Evolutionary conservation across 306 rosid species (phyloP), one percentile per base, ranked within the genome.

Genomic region (Trichosanthes cucumerina): DNA sequence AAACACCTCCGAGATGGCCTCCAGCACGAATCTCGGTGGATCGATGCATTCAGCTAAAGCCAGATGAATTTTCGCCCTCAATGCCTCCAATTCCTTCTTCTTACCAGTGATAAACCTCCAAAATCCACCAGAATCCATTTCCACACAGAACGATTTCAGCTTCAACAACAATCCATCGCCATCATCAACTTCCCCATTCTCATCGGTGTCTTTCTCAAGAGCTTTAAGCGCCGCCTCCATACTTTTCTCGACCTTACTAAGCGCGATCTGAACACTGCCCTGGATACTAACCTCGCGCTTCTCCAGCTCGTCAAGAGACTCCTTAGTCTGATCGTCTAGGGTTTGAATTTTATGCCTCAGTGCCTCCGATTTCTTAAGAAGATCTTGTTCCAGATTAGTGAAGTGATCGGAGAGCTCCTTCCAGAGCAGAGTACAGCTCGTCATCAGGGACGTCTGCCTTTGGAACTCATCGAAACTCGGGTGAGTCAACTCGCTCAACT

Each of bases 371-470:
- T 95, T 92, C 91, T 74, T 64, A 59, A 85, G 88, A 14, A 92
- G 90, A 85, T 89, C 83, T 24, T 92, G 86, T 72, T 95, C 99
- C 3, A 95, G 70, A 9, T 87, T 89, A 2, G 93, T 70, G 92
- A 95, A 95, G 85, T 95, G 99, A 63, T 95, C 97, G 1, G 97
- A 89, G 60, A 95, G 96, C 76, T 95, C 99, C 85, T 91, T 95
- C 99, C 99, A 95, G 79, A 95, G 97, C 6, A 92, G 88, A 39
- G 99, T 95, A 79, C 99, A 95, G 88, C 89, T 92, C 18, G 99
- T 91, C 97, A 92, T 95, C 28, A 95, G 96, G 0, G 99, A 95
- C 65, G 97, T 87, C 80, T 95, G 97, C 81, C 96, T 83, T 86
- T 92, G 99, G 81, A 95, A 95, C 65, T 95, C 99, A 44, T 92